These are phyloP conservation scores for Geotrichum histeridarum DNA, from an alignment of 1,139 yeast species.

Conservation along the genomic window DNA sequence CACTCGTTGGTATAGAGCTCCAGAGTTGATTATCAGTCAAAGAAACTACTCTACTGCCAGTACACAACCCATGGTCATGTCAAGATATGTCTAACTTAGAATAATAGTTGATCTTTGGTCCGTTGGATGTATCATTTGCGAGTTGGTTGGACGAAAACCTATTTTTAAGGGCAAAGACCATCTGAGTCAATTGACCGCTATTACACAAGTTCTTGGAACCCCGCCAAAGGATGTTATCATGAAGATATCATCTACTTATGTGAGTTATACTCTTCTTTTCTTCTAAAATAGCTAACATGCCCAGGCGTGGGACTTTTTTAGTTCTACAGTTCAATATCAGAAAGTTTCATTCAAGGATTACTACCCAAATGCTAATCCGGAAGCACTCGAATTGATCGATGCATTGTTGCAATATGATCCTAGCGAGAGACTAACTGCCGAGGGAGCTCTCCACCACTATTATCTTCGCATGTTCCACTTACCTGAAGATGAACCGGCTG, in stretches of 20 bases:
- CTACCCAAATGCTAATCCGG: conserved; percentile 67
- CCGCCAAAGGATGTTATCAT: conserved; percentile 69
- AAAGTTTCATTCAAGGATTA: conserved; percentile 56
- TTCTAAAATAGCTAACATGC: conserved; percentile 45
- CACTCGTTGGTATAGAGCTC: conserved; percentile 94
- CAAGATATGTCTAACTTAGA: conserved; percentile 9
- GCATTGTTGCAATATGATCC: conserved; percentile 78
- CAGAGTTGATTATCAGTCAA: conserved; percentile 71
- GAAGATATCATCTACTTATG: conserved; percentile 59
- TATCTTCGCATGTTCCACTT: conserved; percentile 81
- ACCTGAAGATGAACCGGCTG: conserved; percentile 75
- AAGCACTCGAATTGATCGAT: conserved; percentile 68
- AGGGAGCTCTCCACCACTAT: conserved; percentile 74
- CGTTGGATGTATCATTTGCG: conserved; percentile 88
- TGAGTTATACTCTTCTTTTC: conserved; percentile 55
- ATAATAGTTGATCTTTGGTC: conserved; percentile 87
- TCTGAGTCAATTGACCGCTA: conserved; percentile 77
- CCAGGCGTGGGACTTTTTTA: conserved; percentile 22
- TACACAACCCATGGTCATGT: conserved; percentile 14
- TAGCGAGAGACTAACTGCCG: conserved; percentile 68
- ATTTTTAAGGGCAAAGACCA: conserved; percentile 80
- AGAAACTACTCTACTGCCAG: conserved; percentile 42
- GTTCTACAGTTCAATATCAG: conserved; percentile 20
- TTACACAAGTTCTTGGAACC: conserved; percentile 70
- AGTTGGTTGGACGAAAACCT: conserved; percentile 75